Base-by-base conservation (phyloP, 2,329 filamentous ascomycete genomes). In the Phoma sp. region DNA sequence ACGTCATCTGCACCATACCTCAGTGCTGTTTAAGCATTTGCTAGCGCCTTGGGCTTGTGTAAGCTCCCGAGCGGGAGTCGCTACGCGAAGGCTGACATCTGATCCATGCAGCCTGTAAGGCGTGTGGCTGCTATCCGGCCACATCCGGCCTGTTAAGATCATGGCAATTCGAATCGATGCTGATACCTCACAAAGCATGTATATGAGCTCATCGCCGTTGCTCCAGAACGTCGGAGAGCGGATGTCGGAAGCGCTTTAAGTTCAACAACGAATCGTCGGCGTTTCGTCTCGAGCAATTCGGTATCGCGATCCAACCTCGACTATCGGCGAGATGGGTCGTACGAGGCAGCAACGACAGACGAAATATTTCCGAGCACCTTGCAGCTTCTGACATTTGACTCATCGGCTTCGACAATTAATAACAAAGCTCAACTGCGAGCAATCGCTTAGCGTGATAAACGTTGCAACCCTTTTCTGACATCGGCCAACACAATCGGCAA, bases 11-110 rank as follows among this genome's bases (percentile, higher is more conserved):
- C 51, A 30, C 57, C 59, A 56, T 53, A 42, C 49, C 52, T 64
- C 55, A 53, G 55, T 46, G 46, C 48, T 33, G 15, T 57, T 57
- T 58, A 65, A 66, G 62, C 65, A 65, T 67, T 66, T 45, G 11
- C 30, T 61, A 56, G 58, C 49, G 58, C 37, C 43, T 54, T 53
- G 53, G 60, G 53, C 7, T 46, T 42, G 50, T 43, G 52, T 50
- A 56, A 54, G 56, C 50, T 56, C 56, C 50, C 40, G 47, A 43
- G 45, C 51, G 59, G 53, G 37, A 51, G 48, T 46, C 54, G 39
- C 49, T 48, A 53, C 57, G 47, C 48, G 51, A 38, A 42, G 29
- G 26, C 50, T 46, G 34, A 43, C 37, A 30, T n/a, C 15, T 46
- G 55, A 46, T 49, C 48, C 39, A 42, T 38, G 25, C 30, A 29